Conservation (phyloP, 2,329 filamentous ascomycete species). For the Ophiosphaerella narmari region DNA sequence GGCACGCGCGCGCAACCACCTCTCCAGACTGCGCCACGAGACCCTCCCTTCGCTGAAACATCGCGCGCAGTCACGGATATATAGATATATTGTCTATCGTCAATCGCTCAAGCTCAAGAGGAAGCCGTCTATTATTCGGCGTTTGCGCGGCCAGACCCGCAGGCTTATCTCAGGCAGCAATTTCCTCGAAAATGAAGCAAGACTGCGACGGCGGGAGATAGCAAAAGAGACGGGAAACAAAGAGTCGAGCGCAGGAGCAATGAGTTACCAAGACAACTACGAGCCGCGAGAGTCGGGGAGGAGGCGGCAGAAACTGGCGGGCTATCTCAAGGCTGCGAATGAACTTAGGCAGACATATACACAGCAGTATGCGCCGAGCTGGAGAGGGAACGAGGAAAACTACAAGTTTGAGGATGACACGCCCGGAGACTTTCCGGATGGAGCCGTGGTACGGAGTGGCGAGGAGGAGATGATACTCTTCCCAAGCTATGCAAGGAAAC, state of each 20-base stretch:
- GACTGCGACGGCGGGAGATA: constrained; percentile 37
- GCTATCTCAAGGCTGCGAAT: constrained; percentile 72
- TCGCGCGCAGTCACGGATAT: constrained; percentile 75
- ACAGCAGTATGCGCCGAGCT: constrained; percentile 56
- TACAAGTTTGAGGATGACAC: constrained; percentile 57
- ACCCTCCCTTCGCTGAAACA: constrained; percentile 73
- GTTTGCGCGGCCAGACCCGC: constrained; percentile 40
- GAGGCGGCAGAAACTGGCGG: constrained; percentile 77
- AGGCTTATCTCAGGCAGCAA: constrained; percentile 25
- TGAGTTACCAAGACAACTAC: constrained; percentile 44
- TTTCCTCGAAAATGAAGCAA: constrained; percentile 41
- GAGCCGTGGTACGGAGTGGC: constrained; percentile 76
- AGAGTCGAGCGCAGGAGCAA: constrained; percentile 27
- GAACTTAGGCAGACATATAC: constrained; percentile 71
- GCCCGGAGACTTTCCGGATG: constrained; percentile 81
- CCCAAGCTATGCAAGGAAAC: constrained; percentile 84
- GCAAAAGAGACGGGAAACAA: constrained; percentile 25
- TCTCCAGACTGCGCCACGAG: constrained; percentile 74
- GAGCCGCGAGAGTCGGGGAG: constrained; percentile 65
- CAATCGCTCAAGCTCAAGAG: constrained; percentile 51
- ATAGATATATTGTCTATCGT: constrained; percentile 70
- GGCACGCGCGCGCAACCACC: constrained; percentile 66
- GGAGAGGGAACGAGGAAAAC: constrained; percentile 52
- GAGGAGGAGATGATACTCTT: constrained; percentile 94
- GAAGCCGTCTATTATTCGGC: constrained; percentile 35